Percentiles rank a stretch among this genome's conserved stretches.
Conservation (phyloP, 441 rosid species). For the Cnidoscolus chayamansa region DNA sequence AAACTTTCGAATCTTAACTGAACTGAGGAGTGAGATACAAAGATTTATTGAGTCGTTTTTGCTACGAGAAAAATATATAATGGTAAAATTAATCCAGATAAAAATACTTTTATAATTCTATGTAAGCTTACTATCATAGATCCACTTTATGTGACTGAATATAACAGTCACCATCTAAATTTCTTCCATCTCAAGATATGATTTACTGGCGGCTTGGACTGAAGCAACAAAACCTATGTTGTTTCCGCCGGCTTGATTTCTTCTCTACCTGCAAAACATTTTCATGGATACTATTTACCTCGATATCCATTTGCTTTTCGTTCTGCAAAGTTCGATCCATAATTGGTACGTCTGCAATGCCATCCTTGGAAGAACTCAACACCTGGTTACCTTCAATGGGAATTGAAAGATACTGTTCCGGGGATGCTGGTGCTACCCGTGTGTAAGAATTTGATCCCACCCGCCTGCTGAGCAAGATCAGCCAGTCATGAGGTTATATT, state of each 20-base stretch:
- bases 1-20: too few relatives aligned
- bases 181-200: not conserved
- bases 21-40: too few relatives aligned
- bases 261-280: constrained; percentile 26
- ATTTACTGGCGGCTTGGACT: constrained; percentile 14
- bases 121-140: too few relatives aligned
- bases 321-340: constrained; percentile 20
- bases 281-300: constrained; percentile 27
- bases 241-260: constrained; percentile 25
- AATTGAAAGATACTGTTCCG: constrained; percentile 31
- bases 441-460: constrained; percentile 44
- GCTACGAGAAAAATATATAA: too few relatives aligned
- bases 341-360: constrained; percentile 23
- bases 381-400: constrained; percentile 29
- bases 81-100: too few relatives aligned
- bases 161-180: not conserved
- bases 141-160: too few relatives aligned
- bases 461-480: constrained; percentile 36
- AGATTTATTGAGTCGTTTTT: too few relatives aligned
- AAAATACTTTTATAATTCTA: too few relatives aligned
- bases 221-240: constrained; percentile 47
- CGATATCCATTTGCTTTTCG: constrained; percentile 13
- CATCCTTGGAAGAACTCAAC: constrained; percentile 25
- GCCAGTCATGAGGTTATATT: not conserved
- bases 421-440: constrained; percentile 62